Evolutionary conservation across 106 monocot genomes (phyloP), one percentile per base, ranked within the genome.

Genomic region (Chionographis japonica): DNA sequence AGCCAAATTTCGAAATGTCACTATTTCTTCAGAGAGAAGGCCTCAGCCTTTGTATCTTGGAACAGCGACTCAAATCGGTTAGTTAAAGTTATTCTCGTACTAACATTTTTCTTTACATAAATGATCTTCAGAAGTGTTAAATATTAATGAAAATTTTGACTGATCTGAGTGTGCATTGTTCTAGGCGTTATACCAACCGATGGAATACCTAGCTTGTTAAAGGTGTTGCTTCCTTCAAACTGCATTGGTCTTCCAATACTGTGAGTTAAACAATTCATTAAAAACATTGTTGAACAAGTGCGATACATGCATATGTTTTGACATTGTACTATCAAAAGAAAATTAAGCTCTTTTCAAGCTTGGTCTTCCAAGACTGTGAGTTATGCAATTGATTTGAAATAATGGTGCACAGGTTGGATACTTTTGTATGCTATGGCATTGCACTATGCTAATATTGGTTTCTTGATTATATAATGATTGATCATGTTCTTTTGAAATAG

Each of bases 1-100:
- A 68, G 66, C 74, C 12, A 39, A 58, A 68, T 97, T 97, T 62
- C 71, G 92, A 63, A 97, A 97, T 79, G 81, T 90, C 27, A 97
- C 80, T 58, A 58, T 97, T 46, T 61, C 63, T 60, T 92, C 89
- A 54, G 92, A 83, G 66, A 69, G 69, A 64, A 89, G 82, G 60
- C 92, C 97, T 27, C 80, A 82, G 37, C 85, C 97, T 43, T 69
- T 97, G 41, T 90, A 92, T 76, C 86, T 97, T 71, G 92, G 87
- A 54, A 87, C 97, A 19, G 97, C 97, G 77, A 89, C 89, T 72
- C 92, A 97, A 62, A 86, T 97, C 62, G 97, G 97, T 89, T 49
- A 80, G 77, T 14, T 0, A 52, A 63, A 35, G 17, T 63, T 20
- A 19, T 19, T 10, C 52, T 68, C 8, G 7, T 61, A 12, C 2